phyloP scores from a whole-genome alignment of 208 protist genomes.

The Leishmania martiniquensis region DNA sequence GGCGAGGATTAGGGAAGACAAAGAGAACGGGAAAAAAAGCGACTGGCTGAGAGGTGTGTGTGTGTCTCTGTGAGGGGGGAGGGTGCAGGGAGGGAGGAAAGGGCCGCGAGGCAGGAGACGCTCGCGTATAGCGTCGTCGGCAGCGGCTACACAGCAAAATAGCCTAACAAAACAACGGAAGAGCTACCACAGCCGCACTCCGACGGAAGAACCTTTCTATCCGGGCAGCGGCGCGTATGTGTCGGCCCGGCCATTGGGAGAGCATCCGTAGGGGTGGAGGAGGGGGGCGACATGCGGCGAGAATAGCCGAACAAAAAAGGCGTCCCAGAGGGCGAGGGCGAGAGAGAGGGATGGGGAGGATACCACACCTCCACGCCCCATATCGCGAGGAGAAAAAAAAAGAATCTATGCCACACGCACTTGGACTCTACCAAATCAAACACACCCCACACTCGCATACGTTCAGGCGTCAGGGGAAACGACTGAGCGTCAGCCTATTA shows the following conservation, averaged over 20 bases:
- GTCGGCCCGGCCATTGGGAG: not conserved
- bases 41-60: not conserved
- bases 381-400: not conserved
- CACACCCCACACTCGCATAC: not conserved
- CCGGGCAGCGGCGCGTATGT: not conserved
- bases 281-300: not conserved
- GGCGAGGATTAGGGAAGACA: not conserved
- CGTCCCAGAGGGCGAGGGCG: not conserved
- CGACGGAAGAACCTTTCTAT: not conserved
- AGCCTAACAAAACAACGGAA: constrained; percentile 1
- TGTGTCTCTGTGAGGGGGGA: too few relatives aligned
- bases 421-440: not conserved
- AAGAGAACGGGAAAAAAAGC: not conserved
- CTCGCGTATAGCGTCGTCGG: too few relatives aligned
- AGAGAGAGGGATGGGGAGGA: not conserved
- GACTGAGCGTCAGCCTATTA: not conserved
- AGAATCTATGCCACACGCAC: not conserved
- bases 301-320: not conserved
- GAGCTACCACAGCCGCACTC: not conserved
- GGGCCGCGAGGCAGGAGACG: not conserved
- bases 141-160: not conserved
- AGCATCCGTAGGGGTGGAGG: not conserved
- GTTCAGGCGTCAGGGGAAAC: not conserved
- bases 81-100: not conserved
- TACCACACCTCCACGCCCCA: not conserved